Base-by-base conservation (phyloP, 2,329 filamentous ascomycete genomes). In the Penicillium decumbens region DNA sequence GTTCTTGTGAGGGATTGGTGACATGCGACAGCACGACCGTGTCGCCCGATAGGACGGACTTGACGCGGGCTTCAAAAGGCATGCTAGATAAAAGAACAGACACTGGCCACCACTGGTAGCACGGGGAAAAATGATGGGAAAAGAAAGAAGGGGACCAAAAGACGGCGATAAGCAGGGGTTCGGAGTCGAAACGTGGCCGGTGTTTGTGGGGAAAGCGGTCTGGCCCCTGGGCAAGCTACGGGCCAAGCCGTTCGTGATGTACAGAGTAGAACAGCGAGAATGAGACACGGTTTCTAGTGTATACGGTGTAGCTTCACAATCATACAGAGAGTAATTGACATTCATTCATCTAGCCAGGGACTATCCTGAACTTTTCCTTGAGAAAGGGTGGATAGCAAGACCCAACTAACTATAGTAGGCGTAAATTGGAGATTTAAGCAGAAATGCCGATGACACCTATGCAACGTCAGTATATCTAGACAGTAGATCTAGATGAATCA, bases 31-130 rank as follows among this genome's bases (percentile, higher is more conserved):
- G 77, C 57, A 97, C 78, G 62, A 97, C 75, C 25, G 91, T 95
- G 77, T 97, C 93, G 65, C 93, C 93, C 65, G 91, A 96, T 65
- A 95, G 77, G 61, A 95, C 89, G 69, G 87, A 89, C 80, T 98
- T 98, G 73, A 97, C 91, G 65, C 84, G 87, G 68, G 85, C 79
- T 75, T 80, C 71, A 49, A 75, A 59, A 58, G 70, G 65, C 69
- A 72, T 69, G 56, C 56, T 68, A 61, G 46, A 47, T 44, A 50
- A 24, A 15, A 3, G 28, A 41, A 28, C 28, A 39, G 33, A 43
- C 47, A 50, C 53, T 51, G 38, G 41, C 53, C 45, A 53, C 50
- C 49, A 42, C 41, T 53, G 35, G 41, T 37, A 49, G 41, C 29
- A 46, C 38, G 55, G 50, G 41, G 38, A 15, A 40, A 30, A 47